phyloP scores from a whole-genome alignment of 1,139 yeast genomes.

The Geotrichum carabidarum region DNA sequence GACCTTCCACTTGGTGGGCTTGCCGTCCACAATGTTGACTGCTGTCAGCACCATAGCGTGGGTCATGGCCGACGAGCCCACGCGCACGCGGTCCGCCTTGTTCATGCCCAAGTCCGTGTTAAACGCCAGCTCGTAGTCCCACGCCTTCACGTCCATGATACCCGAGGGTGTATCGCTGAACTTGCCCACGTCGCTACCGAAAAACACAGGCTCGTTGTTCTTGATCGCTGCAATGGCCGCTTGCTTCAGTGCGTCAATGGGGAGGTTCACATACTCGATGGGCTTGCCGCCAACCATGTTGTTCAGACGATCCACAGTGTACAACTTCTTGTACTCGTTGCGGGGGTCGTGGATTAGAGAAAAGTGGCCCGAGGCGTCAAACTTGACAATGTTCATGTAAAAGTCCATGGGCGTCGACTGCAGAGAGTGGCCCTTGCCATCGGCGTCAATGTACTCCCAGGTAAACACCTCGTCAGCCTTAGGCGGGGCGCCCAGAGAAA shows the following conservation, averaged over 20 bases:
- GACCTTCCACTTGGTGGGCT: conserved; percentile 63
- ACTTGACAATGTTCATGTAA: conserved; percentile 45
- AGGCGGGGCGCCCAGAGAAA: conserved; percentile 60
- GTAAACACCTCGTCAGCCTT: conserved; percentile 49
- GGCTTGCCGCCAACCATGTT: conserved; percentile 58
- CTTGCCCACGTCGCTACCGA: conserved; percentile 66
- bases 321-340: conserved; percentile 48
- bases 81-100: conserved; percentile 51
- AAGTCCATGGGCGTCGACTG: conserved; percentile 52
- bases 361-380: conserved; percentile 47
- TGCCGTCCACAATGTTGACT: conserved; percentile 49
- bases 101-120: conserved; percentile 46
- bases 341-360: conserved; percentile 64
- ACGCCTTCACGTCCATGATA: conserved; percentile 51
- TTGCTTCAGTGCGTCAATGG: conserved; percentile 46
- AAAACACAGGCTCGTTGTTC: conserved; percentile 60
- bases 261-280: conserved; percentile 58
- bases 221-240: conserved; percentile 56
- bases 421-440: conserved; percentile 46
- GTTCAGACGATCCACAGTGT: conserved; percentile 59
- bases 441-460: conserved; percentile 60
- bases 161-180: conserved; percentile 48
- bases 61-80: conserved; percentile 59
- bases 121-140: conserved; percentile 54
- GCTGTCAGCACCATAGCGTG: conserved; percentile 69